Evolutionary conservation across 2,329 filamentous ascomycete species (phyloP), one percentile per base, ranked within the genome.

Genomic region (Byssothecium circinans): DNA sequence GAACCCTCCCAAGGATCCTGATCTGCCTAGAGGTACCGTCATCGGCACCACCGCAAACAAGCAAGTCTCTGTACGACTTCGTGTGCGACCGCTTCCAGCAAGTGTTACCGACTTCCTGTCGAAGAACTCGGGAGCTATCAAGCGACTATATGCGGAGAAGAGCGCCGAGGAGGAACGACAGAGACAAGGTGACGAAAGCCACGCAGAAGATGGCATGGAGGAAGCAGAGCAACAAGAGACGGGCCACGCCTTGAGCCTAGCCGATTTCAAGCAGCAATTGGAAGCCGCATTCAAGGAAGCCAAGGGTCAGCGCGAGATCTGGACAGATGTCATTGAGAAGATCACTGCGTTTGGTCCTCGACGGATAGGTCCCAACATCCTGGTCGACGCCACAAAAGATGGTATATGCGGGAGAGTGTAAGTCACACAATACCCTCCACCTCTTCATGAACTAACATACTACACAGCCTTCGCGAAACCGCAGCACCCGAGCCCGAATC

Each of bases 301-400:
- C 32, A 90, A 91, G 64, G 84, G 84, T 14, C 83, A 87, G 45
- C 83, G 81, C 32, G 90, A 96, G 11, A 69, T 82, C 1, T 97
- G 91, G 89, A 84, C 83, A 54, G 83, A 84, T 52, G 77, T 86
- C 10, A 81, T 94, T 22, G 85, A 95, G 51, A 85, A 85, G 61
- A 92, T 99, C 58, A 83, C 85, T n/a, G 87, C 89, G 0, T 99
- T 99, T 68, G 94, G 92, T 0, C 92, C 94, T 2, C 80, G 88
- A 46, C 78, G 92, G 58, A 85, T 85, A 11, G 94, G 94, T 0
- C 90, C 92, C 1, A 99, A 99, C 67, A 73, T 99, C 4, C 79
- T 99, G 6, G 83, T 99, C 49, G 94, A 99, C 68, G 79, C 83
- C 3, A 96, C 92, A 0, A 77, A 82, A 33, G 82, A 83, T 15